Percentiles rank a stretch among this genome's conserved stretches.
Evolutionary conservation across 1,284 basidiomycete species (phyloP).

Genomic region (Porodaedalea pini): DNA sequence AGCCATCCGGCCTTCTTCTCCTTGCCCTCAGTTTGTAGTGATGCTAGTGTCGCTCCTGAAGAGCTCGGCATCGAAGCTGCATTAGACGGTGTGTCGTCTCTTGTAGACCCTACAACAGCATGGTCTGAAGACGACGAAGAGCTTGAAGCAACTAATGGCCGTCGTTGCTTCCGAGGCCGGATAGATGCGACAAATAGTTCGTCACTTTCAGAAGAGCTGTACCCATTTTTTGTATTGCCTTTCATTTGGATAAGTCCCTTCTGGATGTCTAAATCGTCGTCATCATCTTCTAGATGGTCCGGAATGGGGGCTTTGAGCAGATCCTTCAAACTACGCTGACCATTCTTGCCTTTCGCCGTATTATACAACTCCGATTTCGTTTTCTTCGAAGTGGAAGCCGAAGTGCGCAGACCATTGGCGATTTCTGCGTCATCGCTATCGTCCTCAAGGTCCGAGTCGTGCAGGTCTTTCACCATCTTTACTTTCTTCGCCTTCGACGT

Average conservation of each 20-base stretch:
- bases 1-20: conserved; percentile 6
- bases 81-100: background rate
- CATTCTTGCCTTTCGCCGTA: conserved; percentile 31
- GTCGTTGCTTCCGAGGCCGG: background rate
- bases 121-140: background rate
- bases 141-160: background rate
- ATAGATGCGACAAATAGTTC: background rate
- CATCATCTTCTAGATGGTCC: conserved; percentile 46
- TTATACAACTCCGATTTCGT: conserved; percentile 33
- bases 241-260: conserved; percentile 24
- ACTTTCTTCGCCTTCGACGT: conserved; percentile 44
- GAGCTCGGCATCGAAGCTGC: background rate
- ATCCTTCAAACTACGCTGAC: conserved; percentile 16
- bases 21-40: background rate
- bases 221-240: background rate
- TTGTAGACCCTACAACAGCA: background rate
- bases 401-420: conserved; percentile 43
- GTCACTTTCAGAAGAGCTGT: background rate
- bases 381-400: conserved; percentile 30
- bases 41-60: background rate
- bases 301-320: conserved; percentile 11
- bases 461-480: conserved; percentile 26
- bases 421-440: conserved; percentile 62
- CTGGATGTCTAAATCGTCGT: conserved; percentile 54
- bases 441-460: conserved; percentile 47